These are phyloP conservation scores for Exophiala calicioides DNA, from an alignment of 2,329 filamentous ascomycete species.

Conservation along the genomic window DNA sequence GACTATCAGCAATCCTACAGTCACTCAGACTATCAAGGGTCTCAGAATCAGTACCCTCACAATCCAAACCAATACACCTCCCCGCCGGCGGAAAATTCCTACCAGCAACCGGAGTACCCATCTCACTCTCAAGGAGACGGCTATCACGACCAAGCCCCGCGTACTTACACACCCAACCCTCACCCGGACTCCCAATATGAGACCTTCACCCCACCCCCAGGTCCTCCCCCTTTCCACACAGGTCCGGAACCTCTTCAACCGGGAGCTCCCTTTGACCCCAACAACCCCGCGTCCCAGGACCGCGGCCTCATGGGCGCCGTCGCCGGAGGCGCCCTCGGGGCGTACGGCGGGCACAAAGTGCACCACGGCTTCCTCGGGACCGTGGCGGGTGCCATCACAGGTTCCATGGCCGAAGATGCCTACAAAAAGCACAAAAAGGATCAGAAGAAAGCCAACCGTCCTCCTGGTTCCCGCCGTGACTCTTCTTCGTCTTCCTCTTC, in stretches of 20 bases:
- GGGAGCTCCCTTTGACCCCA: conserved; percentile 41
- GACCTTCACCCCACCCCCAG: conserved; percentile 6
- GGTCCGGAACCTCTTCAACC: conserved; percentile 7
- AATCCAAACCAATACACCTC: conserved; percentile 11
- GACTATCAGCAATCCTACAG: conserved; percentile 16
- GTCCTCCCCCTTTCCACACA: conserved; percentile 2
- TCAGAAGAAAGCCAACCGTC: conserved; percentile 13
- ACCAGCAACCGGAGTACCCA: conserved; percentile 12
- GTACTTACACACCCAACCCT: conserved; percentile 13
- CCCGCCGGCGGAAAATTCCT: conserved; percentile 10
- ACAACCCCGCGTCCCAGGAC: conserved; percentile 41
- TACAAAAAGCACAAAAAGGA: conserved; percentile 40
- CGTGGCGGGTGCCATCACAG: conserved; percentile 50
- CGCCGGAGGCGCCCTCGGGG: conserved; percentile 50
- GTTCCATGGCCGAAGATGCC: conserved; percentile 48
- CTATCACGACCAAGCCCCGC: conserved; percentile 13
- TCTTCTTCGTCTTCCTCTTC: conserved; percentile 23
- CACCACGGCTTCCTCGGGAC: conserved; percentile 50
- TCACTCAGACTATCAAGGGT: conserved; percentile 17
- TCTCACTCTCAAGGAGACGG: conserved; percentile 15
- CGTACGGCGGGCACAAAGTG: conserved; percentile 49
- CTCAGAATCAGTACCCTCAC: conserved; percentile 14
- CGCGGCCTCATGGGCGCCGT: conserved; percentile 50
- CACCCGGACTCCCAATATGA: conserved; percentile 12
- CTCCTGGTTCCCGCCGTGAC: conserved; percentile 14